Conservation (phyloP, 2,329 filamentous ascomycete species). For the Fonsecaea pedrosoi region DNA sequence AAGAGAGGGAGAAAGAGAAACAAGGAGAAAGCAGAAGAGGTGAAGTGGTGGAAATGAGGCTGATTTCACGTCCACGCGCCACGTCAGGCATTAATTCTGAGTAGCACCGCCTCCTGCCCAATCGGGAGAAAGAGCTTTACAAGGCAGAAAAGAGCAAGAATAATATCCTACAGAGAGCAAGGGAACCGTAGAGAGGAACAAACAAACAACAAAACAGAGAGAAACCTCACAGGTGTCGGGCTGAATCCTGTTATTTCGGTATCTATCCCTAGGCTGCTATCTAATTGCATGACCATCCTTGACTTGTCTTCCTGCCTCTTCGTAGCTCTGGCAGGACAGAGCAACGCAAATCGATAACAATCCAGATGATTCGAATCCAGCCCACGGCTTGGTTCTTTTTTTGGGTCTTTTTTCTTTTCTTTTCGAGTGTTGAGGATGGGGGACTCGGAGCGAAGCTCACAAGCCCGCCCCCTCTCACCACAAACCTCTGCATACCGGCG, state of each 20-base stretch:
- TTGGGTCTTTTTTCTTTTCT: conserved; percentile 15
- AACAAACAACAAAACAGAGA: neutral
- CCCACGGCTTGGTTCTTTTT: conserved; percentile 26
- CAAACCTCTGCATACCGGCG: conserved; percentile 32
- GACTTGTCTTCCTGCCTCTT: neutral
- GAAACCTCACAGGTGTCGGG: conserved; percentile 14
- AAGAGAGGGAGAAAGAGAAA: neutral
- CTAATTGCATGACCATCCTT: neutral
- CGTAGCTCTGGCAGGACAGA: neutral
- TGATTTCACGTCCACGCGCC: neutral
- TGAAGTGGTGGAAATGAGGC: neutral
- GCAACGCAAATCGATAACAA: neutral
- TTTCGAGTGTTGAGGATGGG: conserved; percentile 5
- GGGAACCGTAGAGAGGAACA: neutral
- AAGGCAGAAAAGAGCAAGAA: too few relatives aligned
- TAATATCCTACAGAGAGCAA: too few relatives aligned
- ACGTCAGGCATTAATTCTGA: neutral
- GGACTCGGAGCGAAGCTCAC: conserved; percentile 26
- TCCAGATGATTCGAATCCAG: conserved; percentile 16
- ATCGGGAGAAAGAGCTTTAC: neutral
- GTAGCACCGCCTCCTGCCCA: neutral
- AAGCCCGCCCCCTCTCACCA: conserved; percentile 26
- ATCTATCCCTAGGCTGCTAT: conserved; percentile 1
- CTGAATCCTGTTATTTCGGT: conserved; percentile 24
- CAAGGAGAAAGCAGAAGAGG: neutral